These are phyloP conservation scores for Papiliotrema terrestris DNA, from an alignment of 1,284 basidiomycete species.

Conservation along the genomic window DNA sequence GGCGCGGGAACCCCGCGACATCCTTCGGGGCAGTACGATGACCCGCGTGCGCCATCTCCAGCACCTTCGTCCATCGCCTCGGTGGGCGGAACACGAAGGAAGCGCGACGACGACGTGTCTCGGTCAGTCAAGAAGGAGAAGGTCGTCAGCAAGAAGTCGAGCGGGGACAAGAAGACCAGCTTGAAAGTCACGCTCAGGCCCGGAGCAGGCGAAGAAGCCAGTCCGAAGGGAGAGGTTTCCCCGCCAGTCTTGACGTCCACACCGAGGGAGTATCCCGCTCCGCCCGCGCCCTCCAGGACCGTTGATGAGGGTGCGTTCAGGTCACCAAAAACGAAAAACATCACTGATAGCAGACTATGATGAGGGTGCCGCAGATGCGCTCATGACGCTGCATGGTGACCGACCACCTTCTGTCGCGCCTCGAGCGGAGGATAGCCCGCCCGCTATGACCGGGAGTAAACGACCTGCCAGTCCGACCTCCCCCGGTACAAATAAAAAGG, in stretches of 20 bases:
- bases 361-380: slow-evolving; percentile 46
- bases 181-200: slow-evolving; percentile 2
- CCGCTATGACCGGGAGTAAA: slow-evolving; percentile 17
- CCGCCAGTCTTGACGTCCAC: background rate
- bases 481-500: slow-evolving; percentile 20
- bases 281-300: slow-evolving; percentile 16
- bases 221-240: background rate
- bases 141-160: slow-evolving; percentile 1
- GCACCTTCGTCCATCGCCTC: slow-evolving; percentile 26
- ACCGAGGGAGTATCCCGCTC: background rate
- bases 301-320: slow-evolving; percentile 45
- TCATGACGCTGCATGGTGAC: slow-evolving; percentile 46
- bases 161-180: slow-evolving; percentile 1
- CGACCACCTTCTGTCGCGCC: slow-evolving; percentile 15
- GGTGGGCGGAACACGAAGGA: slow-evolving; percentile 12
- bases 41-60: slow-evolving; percentile 34
- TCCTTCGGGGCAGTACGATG: slow-evolving; percentile 21
- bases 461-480: slow-evolving; percentile 24
- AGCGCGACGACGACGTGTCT: slow-evolving; percentile 14
- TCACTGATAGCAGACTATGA: slow-evolving; percentile 42
- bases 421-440: background rate
- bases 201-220: background rate
- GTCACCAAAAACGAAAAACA: background rate
- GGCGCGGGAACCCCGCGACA: slow-evolving; percentile 6
- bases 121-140: slow-evolving; percentile 1